phyloP scores from a whole-genome alignment of 202 grass and related monocot genomes.

The Cymbopogon flexuosus region DNA sequence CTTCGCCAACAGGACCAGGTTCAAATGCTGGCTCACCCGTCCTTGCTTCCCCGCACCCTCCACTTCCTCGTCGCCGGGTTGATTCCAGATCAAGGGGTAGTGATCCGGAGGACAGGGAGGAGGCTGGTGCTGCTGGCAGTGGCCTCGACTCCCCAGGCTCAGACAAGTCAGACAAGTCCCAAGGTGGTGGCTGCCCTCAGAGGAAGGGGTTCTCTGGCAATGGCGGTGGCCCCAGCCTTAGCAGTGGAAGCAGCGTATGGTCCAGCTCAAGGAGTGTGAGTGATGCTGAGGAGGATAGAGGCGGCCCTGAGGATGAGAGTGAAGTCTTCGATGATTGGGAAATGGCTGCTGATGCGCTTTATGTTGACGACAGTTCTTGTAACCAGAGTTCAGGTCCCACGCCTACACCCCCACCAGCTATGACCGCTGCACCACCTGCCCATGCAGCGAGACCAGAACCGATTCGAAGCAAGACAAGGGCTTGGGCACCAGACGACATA shows the following conservation, averaged over 20 bases:
- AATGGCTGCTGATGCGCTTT: constrained; percentile 75
- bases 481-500: constrained; percentile 77
- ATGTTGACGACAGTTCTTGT: constrained; percentile 32
- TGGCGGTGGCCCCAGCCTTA: constrained; percentile 39
- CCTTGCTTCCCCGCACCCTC: constrained; percentile 48
- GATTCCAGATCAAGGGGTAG: constrained; percentile 32
- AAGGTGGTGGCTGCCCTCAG: background rate
- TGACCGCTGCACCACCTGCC: background rate
- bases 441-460: constrained; percentile 35
- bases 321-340: constrained; percentile 95
- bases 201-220: constrained; percentile 38
- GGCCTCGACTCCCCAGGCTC: constrained; percentile 52
- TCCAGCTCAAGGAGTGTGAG: constrained; percentile 79
- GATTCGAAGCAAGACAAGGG: constrained; percentile 39
- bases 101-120: constrained; percentile 46
- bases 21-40: constrained; percentile 42
- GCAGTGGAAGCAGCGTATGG: constrained; percentile 70
- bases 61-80: constrained; percentile 34
- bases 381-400: constrained; percentile 23
- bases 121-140: constrained; percentile 3
- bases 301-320: constrained; percentile 54
- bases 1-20: constrained; percentile 12
- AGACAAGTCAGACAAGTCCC: constrained; percentile 43
- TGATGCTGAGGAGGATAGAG: constrained; percentile 59
- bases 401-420: background rate